phyloP scores from a whole-genome alignment of 176 grass and related monocot species.

The Oryza longistaminata region DNA sequence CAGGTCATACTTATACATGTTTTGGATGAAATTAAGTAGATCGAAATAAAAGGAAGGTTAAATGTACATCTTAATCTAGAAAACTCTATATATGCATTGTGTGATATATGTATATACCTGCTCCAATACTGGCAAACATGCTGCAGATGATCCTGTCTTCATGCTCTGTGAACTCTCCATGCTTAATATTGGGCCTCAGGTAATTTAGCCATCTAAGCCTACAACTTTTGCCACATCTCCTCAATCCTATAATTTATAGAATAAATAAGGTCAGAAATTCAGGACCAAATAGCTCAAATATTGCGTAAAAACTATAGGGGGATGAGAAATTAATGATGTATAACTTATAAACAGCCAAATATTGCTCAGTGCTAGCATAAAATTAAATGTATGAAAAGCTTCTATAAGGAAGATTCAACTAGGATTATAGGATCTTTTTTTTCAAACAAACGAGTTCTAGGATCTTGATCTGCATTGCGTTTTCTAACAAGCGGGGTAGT shows the following conservation, averaged over 20 bases:
- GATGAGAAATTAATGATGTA: not conserved
- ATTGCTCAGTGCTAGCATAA: not conserved
- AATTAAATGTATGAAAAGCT: not conserved
- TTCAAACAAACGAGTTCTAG: not conserved
- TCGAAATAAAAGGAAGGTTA: not conserved
- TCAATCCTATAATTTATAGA: constrained; percentile 57
- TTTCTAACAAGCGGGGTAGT: not conserved
- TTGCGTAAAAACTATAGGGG: not conserved
- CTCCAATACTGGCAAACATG: constrained; percentile 82
- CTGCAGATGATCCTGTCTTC: constrained; percentile 85
- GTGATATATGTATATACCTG: constrained; percentile 54
- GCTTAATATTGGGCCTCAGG: constrained; percentile 89
- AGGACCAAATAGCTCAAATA: not conserved
- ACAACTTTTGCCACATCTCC: constrained; percentile 95
- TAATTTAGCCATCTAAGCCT: constrained; percentile 98
- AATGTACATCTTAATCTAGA: not conserved
- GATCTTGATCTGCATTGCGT: constrained; percentile 22
- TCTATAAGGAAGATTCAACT: not conserved
- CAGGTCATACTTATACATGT: not conserved
- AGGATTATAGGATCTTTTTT: not conserved
- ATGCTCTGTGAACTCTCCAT: constrained; percentile 84
- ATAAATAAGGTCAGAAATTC: not conserved
- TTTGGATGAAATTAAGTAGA: not conserved
- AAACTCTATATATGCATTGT: not conserved
- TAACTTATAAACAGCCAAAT: not conserved